Conservation (phyloP, 2,329 filamentous ascomycete genomes). For the Hirsutella rhossiliensis region DNA sequence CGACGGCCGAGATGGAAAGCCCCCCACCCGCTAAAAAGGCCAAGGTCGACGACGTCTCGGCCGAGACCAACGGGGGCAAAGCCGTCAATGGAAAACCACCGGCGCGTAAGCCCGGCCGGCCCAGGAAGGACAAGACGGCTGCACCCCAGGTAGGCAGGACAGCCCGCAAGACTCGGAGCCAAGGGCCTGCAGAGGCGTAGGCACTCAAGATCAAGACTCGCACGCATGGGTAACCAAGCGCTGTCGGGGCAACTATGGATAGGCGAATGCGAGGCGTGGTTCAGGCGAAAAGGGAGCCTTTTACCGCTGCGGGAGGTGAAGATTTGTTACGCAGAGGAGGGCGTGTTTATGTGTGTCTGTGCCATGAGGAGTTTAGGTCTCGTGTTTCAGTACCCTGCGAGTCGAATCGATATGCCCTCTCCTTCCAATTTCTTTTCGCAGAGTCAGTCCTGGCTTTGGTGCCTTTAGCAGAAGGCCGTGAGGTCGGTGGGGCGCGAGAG, state of each 20-base stretch:
- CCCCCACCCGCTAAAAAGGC: slow-evolving; percentile 26
- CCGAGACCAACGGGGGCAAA: slow-evolving; percentile 8
- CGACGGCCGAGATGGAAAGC: slow-evolving; percentile 10
- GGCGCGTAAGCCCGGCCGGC: slow-evolving; percentile 14
- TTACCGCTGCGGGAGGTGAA: neutral
- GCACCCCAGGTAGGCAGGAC: slow-evolving; percentile 20
- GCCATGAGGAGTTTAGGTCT: too few species aligned
- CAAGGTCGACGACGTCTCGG: slow-evolving; percentile 19
- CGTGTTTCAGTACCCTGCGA: too few species aligned
- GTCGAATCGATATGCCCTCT: too few species aligned
- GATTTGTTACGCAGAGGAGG: neutral
- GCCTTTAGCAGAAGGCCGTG: too few species aligned
- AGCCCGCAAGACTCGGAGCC: slow-evolving; percentile 29
- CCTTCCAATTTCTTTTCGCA: too few species aligned
- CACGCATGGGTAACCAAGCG: neutral
- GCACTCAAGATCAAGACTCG: neutral
- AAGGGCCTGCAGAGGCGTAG: slow-evolving; percentile 22
- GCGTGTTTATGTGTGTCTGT: too few species aligned
- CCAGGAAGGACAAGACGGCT: slow-evolving; percentile 25
- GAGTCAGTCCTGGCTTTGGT: too few species aligned
- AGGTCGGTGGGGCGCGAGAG: too few species aligned
- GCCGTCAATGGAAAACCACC: neutral
- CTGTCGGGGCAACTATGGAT: neutral
- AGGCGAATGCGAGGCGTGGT: too few species aligned
- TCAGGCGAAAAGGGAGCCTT: neutral